phyloP scores from a whole-genome alignment of 805 yeast genomes.

The Candida gorgasii region DNA sequence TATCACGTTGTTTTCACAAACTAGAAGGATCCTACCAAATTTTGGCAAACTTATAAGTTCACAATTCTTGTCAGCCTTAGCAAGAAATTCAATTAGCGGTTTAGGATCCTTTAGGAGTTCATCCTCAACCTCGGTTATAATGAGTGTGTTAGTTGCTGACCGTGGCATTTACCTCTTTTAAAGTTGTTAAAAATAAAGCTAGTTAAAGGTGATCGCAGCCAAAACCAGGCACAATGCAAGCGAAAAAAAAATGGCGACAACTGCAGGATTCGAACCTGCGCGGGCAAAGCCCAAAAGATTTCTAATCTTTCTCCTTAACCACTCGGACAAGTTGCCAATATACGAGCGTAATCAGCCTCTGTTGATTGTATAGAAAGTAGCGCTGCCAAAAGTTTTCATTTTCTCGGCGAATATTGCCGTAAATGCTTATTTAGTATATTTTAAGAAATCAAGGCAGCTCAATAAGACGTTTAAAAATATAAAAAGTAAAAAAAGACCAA shows the following conservation, averaged over 20 bases:
- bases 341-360: neutral
- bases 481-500: too few species aligned
- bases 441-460: too few species aligned
- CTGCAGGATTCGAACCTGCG: slow-evolving; percentile 68
- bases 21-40: slow-evolving; percentile 35
- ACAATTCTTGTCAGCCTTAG: slow-evolving; percentile 23
- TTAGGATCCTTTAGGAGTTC: slow-evolving; percentile 27
- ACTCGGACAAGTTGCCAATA: slow-evolving; percentile 39
- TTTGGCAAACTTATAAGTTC: slow-evolving; percentile 36
- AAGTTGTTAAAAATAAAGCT: neutral
- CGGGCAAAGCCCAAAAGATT: slow-evolving; percentile 60
- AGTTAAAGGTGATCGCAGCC: too few species aligned
- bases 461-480: too few species aligned
- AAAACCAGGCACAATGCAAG: slow-evolving; percentile 5
- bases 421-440: too few species aligned
- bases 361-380: too few species aligned
- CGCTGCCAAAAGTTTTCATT: too few species aligned
- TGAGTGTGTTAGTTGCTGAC: slow-evolving; percentile 36
- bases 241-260: slow-evolving; percentile 45
- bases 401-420: too few species aligned
- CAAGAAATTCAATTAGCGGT: slow-evolving; percentile 26
- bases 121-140: slow-evolving; percentile 29
- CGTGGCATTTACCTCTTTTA: slow-evolving; percentile 1
- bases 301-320: slow-evolving; percentile 43
- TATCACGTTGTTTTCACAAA: slow-evolving; percentile 26